Base-by-base conservation (phyloP, 495 filamentous ascomycete species). In the Penicillium pancosmium region DNA sequence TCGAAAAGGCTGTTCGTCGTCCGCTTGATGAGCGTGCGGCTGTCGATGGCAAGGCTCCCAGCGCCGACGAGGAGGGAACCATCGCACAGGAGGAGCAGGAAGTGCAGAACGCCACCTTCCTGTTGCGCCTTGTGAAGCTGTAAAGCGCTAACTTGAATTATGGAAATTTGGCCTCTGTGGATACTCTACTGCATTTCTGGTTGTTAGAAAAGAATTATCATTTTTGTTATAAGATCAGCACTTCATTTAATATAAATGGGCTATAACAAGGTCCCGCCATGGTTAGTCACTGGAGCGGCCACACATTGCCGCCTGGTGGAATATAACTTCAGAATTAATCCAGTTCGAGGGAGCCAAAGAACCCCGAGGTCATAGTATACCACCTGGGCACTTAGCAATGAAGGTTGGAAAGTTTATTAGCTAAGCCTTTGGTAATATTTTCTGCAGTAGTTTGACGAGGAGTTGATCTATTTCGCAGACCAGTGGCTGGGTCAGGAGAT, bases 21-120 rank as follows among this genome's bases (percentile, higher is more conserved):
- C 91, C 90, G 41, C 73, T 96, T 41, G 91, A 96, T 64, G 87
- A 89, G 69, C 86, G 88, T 64, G 77, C 81, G 8, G 74, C 86
- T 15, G 68, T 88, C 54, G 86, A 87, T 36, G 87, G 86, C 18
- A 73, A 88, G 78, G 82, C 82, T 38, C 78, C 73, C 40, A 78
- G 83, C 19, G 84, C 78, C 12, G 76, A 80, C 52, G 74, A 78
- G 40, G 77, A 81, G 51, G 84, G 85, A 41, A 75, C 92, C 50
- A 91, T 97, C 63, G 78, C 85, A 54, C 84, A 95, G 70, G 93
- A 97, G 71, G 88, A 96, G 73, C 88, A 93, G 62, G 92, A 97
- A 76, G 85, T 97, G 51, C 89, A 91, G 66, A 91, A 89, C 66
- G 90, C 91, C 0, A 91, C 86, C 8, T 92, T 96, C 76, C 77